Percentiles rank a stretch among this genome's conserved stretches.
phyloP scores from a whole-genome alignment of 176 grass and related monocot genomes.

The Triticum timopheevii region DNA sequence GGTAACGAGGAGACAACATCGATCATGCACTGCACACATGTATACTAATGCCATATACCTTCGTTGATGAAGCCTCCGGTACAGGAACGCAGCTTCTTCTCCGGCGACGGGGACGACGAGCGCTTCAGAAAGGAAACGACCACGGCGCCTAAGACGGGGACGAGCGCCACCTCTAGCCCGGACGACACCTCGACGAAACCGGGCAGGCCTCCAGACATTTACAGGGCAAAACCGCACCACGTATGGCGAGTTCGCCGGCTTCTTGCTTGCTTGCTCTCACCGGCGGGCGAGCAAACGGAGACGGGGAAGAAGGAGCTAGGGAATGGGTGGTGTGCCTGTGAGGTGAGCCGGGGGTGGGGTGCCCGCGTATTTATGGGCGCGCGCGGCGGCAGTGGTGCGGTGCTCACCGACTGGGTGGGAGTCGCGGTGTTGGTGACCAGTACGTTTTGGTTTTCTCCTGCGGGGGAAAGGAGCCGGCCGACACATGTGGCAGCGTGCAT shows the following conservation, averaged over 20 bases:
- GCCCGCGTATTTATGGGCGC: slow-evolving; percentile 39
- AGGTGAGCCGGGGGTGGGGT: neutral
- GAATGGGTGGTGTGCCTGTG: neutral
- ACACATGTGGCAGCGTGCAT: slow-evolving; percentile 39
- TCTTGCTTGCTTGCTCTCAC: neutral
- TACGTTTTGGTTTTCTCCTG: slow-evolving; percentile 42
- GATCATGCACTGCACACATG: too few species aligned
- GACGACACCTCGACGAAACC: neutral
- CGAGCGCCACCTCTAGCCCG: slow-evolving; percentile 5
- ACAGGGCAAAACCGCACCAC: neutral
- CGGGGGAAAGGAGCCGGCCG: slow-evolving; percentile 14
- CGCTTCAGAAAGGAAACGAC: slow-evolving; percentile 11
- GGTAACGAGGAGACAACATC: neutral
- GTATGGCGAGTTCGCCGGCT: neutral
- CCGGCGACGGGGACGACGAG: slow-evolving; percentile 63
- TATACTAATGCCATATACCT: slow-evolving; percentile 26
- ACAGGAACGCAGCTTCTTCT: slow-evolving; percentile 30
- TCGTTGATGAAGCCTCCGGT: slow-evolving; percentile 47
- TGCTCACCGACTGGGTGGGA: neutral
- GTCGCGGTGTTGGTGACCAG: slow-evolving; percentile 9
- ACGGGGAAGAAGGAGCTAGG: neutral
- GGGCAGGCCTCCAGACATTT: slow-evolving; percentile 46
- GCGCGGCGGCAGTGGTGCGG: neutral
- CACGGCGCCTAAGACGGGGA: neutral
- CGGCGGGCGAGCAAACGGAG: neutral